Evolutionary conservation across 2,329 filamentous ascomycete species (phyloP).

Genomic region (Hypoxylon sp.): DNA sequence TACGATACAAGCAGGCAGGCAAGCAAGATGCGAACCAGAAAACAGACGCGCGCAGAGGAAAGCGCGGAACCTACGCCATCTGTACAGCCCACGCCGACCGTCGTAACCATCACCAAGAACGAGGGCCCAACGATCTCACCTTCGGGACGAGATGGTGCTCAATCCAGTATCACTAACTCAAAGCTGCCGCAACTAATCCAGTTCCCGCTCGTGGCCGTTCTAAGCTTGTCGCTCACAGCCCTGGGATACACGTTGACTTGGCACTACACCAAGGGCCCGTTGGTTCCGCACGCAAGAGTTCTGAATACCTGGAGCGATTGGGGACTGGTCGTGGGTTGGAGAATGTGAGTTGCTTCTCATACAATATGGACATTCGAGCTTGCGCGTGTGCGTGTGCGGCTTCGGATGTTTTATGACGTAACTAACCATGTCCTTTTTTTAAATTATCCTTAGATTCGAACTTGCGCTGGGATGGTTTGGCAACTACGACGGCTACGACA

Average conservation of each 20-base stretch:
- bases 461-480: conserved; percentile 81
- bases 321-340: conserved; percentile 67
- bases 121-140: conserved; percentile 44
- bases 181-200: conserved; percentile 63
- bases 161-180: conserved; percentile 44
- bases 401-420: conserved; percentile 32
- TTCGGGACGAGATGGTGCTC: conserved; percentile 25
- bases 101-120: conserved; percentile 50
- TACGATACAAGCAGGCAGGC: not conserved
- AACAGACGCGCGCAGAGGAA: conserved; percentile 42
- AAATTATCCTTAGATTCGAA: conserved; percentile 72
- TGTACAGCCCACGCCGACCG: conserved; percentile 29
- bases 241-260: conserved; percentile 75
- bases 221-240: conserved; percentile 74
- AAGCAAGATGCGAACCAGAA: conserved; percentile 42
- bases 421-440: conserved; percentile 58
- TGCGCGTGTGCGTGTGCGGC: not conserved
- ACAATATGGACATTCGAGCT: not conserved
- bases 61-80: conserved; percentile 11
- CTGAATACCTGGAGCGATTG: conserved; percentile 75
- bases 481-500: conserved; percentile 80
- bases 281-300: conserved; percentile 76
- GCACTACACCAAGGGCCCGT: conserved; percentile 73
- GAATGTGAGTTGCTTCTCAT: conserved; percentile 63
- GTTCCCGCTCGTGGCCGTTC: conserved; percentile 67